phyloP scores from a whole-genome alignment of 495 filamentous ascomycete genomes.

The Aspergillus indologenus region DNA sequence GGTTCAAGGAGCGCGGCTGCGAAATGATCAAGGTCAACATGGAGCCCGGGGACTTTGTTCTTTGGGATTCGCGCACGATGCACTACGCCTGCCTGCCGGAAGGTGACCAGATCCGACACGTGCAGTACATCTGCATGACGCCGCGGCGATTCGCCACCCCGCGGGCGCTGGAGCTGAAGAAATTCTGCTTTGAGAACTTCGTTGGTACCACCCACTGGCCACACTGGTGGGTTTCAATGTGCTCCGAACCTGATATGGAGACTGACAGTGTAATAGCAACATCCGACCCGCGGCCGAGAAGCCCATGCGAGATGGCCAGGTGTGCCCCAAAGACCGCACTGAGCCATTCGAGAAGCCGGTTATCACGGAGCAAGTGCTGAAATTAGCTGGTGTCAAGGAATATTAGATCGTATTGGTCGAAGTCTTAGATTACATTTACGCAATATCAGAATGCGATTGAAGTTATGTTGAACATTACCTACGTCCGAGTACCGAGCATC shows the following conservation, averaged over 20 bases:
- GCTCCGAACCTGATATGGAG: neutral
- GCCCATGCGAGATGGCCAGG: conserved; percentile 29
- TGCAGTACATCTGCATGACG: conserved; percentile 34
- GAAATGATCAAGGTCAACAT: conserved; percentile 36
- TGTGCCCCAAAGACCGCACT: conserved; percentile 24
- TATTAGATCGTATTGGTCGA: conserved; percentile 11
- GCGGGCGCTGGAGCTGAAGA: conserved; percentile 25
- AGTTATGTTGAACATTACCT: no score
- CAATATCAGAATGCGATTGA: no score
- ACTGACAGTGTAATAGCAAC: conserved; percentile 19
- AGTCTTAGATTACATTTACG: no score
- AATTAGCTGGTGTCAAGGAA: conserved; percentile 27
- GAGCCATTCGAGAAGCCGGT: conserved; percentile 32
- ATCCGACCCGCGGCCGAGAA: conserved; percentile 32
- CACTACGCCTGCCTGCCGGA: conserved; percentile 38
- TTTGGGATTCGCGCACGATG: conserved; percentile 42
- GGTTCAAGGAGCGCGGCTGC: conserved; percentile 40
- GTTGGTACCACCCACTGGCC: conserved; percentile 35
- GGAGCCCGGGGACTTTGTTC: conserved; percentile 40
- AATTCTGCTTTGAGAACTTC: conserved; percentile 27
- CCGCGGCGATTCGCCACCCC: conserved; percentile 24
- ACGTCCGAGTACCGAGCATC: no score
- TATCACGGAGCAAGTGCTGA: conserved; percentile 24
- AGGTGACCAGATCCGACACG: conserved; percentile 37
- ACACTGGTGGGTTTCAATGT: conserved; percentile 24